phyloP scores from a whole-genome alignment of 192 early-diverging fungal genomes.

The Gaertneriomyces sp. region DNA sequence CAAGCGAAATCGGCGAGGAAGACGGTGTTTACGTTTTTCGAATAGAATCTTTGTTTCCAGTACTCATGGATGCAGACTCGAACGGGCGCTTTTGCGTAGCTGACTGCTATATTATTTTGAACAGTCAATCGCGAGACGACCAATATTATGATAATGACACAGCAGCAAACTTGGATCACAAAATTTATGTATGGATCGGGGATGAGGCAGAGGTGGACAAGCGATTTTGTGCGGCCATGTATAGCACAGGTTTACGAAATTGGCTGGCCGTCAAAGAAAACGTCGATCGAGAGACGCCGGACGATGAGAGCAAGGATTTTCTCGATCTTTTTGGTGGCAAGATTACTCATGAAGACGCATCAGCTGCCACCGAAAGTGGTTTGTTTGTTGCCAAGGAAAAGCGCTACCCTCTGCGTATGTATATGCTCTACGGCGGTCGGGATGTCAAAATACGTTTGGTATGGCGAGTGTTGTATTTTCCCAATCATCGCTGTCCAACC shows the following conservation, averaged over 20 bases:
- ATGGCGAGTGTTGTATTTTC: background rate
- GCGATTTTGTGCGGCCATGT: constrained; percentile 53
- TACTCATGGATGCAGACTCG: background rate
- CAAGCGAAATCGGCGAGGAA: constrained; percentile 11
- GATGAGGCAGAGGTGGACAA: constrained; percentile 48
- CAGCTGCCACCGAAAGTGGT: constrained; percentile 34
- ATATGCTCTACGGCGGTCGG: constrained; percentile 32
- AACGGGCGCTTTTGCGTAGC: constrained; percentile 45
- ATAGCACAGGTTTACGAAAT: constrained; percentile 45
- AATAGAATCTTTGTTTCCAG: constrained; percentile 44
- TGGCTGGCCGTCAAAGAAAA: constrained; percentile 20
- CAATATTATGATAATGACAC: constrained; percentile 6
- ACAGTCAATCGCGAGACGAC: constrained; percentile 12
- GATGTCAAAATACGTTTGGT: constrained; percentile 35
- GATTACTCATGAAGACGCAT: constrained; percentile 26
- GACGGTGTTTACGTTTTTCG: constrained; percentile 39
- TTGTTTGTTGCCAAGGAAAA: constrained; percentile 40
- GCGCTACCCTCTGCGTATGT: constrained; percentile 34
- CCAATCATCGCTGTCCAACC: background rate
- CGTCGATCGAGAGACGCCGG: constrained; percentile 27
- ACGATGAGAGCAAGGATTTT: constrained; percentile 32
- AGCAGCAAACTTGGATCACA: constrained; percentile 15
- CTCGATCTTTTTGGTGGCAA: constrained; percentile 20
- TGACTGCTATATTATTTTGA: constrained; percentile 48
- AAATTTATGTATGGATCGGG: constrained; percentile 50